Percentiles rank a stretch among this genome's conserved stretches.
These are phyloP conservation scores for Onygenales sp. DNA, from an alignment of 2,329 filamentous ascomycete genomes.

Conservation along the genomic window DNA sequence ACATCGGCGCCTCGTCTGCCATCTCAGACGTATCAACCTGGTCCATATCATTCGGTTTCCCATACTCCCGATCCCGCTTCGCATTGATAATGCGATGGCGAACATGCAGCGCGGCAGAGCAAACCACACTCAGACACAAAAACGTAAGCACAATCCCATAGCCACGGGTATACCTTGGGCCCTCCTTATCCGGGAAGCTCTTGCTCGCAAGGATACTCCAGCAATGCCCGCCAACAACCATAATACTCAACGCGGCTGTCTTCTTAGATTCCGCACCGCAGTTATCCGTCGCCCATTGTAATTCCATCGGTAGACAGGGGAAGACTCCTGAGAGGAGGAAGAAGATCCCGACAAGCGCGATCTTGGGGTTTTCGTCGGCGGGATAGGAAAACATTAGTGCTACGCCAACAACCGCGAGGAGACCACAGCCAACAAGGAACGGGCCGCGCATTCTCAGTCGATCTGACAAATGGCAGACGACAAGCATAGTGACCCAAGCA, in stretches of 20 bases:
- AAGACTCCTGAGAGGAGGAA: constrained; percentile 10
- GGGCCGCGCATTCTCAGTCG: constrained; percentile 16
- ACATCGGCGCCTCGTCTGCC: constrained; percentile 10
- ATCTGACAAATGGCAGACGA: constrained; percentile 17
- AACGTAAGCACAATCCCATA: constrained; percentile 11
- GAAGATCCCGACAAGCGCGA: constrained; percentile 9
- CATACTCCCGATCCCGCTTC: constrained; percentile 6
- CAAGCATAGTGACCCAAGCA: constrained; percentile 11
- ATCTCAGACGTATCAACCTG: constrained; percentile 8
- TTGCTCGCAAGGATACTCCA: constrained; percentile 13
- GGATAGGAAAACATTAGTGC: constrained; percentile 6
- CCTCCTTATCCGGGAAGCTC: constrained; percentile 8
- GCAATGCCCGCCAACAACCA: constrained; percentile 10
- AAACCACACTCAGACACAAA: constrained; percentile 5
- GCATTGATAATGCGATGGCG: constrained; percentile 7
- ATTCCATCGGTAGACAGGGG: constrained; percentile 9
- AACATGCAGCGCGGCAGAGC: constrained; percentile 5
- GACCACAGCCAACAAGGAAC: constrained; percentile 3
- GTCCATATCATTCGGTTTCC: constrained; percentile 7
- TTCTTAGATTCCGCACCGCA: constrained; percentile 11
- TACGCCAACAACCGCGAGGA: not conserved
- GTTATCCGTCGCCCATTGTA: constrained; percentile 12
- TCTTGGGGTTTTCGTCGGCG: constrained; percentile 7
- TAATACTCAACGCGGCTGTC: constrained; percentile 9
- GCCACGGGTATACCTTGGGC: constrained; percentile 6